Evolutionary conservation across 495 filamentous ascomycete genomes (phyloP).

Genomic region (Penicillium odoratum): DNA sequence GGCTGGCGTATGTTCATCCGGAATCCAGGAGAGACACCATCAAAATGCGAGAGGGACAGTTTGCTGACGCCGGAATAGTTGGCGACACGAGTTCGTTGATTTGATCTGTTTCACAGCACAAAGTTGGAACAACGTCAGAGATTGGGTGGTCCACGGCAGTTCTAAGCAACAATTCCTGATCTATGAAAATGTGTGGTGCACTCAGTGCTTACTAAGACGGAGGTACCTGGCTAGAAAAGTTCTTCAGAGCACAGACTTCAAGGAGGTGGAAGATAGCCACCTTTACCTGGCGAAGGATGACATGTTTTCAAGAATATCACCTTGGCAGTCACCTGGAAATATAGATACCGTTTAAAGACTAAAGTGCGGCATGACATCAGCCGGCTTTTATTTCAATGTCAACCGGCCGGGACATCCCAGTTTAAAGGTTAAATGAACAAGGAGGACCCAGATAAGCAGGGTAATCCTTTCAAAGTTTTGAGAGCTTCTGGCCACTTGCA

Average conservation of each 20-base stretch:
- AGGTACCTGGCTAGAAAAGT: too few species aligned
- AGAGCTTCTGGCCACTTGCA: neutral
- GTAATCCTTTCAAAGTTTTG: neutral
- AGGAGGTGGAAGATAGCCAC: too few species aligned
- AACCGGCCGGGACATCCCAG: neutral
- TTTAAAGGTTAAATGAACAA: neutral
- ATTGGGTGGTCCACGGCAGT: too few species aligned
- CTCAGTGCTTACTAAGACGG: too few species aligned
- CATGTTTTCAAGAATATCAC: too few species aligned
- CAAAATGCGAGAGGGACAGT: neutral
- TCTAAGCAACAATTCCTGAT: too few species aligned
- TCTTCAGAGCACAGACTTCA: too few species aligned
- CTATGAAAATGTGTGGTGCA: too few species aligned
- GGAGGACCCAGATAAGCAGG: neutral
- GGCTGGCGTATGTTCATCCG: neutral
- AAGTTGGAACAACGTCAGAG: neutral
- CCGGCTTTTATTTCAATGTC: neutral
- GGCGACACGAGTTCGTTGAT: neutral
- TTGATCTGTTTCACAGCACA: neutral
- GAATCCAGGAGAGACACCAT: neutral
- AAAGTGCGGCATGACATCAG: neutral
- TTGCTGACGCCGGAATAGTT: neutral
- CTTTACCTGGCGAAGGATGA: too few species aligned
- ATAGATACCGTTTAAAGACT: neutral
- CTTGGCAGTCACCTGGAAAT: too few species aligned